These are phyloP conservation scores for Irpex sp. DNA, from an alignment of 1,284 basidiomycete genomes.

Conservation along the genomic window DNA sequence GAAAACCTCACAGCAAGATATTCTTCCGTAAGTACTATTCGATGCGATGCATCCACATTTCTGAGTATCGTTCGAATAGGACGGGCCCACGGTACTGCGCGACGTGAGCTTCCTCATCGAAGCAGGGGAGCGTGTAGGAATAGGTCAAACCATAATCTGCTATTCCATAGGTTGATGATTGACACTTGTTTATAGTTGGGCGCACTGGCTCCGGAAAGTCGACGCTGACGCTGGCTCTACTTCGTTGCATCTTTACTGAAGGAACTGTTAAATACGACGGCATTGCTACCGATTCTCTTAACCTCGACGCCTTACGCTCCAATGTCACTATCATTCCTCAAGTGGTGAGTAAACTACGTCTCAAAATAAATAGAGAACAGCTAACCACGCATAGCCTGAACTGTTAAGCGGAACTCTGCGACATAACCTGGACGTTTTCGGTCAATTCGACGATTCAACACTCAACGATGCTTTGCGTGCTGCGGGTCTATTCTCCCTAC, in stretches of 20 bases:
- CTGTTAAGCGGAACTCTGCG: conserved; percentile 56
- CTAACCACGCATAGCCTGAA: conserved; percentile 47
- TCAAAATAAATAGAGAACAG: background rate
- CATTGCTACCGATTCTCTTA: conserved; percentile 37
- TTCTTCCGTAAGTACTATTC: background rate
- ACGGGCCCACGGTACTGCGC: conserved; percentile 41
- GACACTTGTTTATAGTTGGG: conserved; percentile 42
- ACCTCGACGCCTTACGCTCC: conserved; percentile 56
- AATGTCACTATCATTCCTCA: conserved; percentile 49
- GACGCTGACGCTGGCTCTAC: conserved; percentile 33
- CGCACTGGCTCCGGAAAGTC: conserved; percentile 76
- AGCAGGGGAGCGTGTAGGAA: conserved; percentile 48
- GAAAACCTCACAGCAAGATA: conserved; percentile 8
- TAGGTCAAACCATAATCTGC: conserved; percentile 27
- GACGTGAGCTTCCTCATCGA: conserved; percentile 44
- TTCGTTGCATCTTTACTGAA: conserved; percentile 40
- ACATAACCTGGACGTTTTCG: conserved; percentile 69
- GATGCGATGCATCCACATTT: background rate
- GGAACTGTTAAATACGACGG: conserved; percentile 37
- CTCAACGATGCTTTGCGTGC: conserved; percentile 54
- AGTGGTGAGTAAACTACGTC: conserved; percentile 22
- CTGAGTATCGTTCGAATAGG: conserved; percentile 11
- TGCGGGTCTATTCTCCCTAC: conserved; percentile 50
- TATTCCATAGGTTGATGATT: background rate
- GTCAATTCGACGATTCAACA: conserved; percentile 63